Evolutionary conservation across 2,329 filamentous ascomycete genomes (phyloP).

Genomic region (Cladosporium sp.): DNA sequence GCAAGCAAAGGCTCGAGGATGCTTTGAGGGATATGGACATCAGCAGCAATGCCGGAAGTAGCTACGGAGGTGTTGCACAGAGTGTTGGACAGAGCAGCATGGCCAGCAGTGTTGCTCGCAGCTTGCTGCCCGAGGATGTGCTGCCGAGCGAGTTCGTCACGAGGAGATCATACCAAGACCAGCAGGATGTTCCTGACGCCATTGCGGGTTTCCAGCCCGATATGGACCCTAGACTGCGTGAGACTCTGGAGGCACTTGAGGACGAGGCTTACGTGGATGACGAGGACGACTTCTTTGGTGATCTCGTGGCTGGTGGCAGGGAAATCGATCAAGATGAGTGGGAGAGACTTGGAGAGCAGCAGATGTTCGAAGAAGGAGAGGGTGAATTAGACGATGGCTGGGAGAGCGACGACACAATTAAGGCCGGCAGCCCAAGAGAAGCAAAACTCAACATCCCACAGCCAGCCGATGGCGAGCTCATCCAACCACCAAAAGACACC

Average conservation of each 20-base stretch:
- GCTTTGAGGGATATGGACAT: constrained; percentile 61
- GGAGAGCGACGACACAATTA: constrained; percentile 88
- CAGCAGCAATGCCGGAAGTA: constrained; percentile 25
- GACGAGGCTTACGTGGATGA: constrained; percentile 95
- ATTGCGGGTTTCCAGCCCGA: constrained; percentile 94
- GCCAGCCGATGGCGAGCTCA: constrained; percentile 48
- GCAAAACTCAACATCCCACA: constrained; percentile 16
- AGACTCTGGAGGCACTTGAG: constrained; percentile 88
- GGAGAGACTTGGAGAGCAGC: constrained; percentile 47
- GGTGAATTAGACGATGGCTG: constrained; percentile 67
- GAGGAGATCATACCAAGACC: constrained; percentile 78
- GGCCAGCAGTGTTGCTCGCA: constrained; percentile 31
- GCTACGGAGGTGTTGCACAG: constrained; percentile 33
- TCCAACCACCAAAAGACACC: constrained; percentile 28
- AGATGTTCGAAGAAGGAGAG: constrained; percentile 27
- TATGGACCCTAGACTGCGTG: constrained; percentile 89
- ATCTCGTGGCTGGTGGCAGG: constrained; percentile 63
- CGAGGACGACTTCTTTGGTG: constrained; percentile 75
- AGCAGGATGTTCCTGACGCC: constrained; percentile 87
- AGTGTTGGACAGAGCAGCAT: constrained; percentile 42
- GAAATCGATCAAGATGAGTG: constrained; percentile 80
- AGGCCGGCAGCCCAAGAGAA: constrained; percentile 23
- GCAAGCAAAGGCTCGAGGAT: constrained; percentile 77
- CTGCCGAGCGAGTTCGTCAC: constrained; percentile 75
- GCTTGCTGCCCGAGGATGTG: constrained; percentile 66